A percentile compares a stretch with the other conserved stretches of the same genome.
phyloP scores from a whole-genome alignment of 1,284 basidiomycete genomes.

The Sanghuangporus weigelae region DNA sequence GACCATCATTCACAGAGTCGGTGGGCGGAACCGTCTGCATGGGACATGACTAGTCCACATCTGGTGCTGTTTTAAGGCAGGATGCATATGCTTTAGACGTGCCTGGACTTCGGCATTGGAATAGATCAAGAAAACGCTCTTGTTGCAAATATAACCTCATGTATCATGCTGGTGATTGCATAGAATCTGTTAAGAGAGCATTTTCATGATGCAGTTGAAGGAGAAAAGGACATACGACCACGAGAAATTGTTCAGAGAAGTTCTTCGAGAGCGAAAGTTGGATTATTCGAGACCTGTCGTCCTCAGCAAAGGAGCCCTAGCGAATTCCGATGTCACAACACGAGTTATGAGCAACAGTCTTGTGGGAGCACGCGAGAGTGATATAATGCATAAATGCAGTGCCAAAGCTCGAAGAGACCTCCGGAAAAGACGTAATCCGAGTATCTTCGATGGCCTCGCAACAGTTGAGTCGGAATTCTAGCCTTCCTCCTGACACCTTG shows the following conservation, averaged over 20 bases:
- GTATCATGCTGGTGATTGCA: neutral
- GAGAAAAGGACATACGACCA: neutral
- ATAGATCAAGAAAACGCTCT: neutral
- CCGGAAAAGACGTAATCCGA: too few relatives aligned
- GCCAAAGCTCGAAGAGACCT: too few relatives aligned
- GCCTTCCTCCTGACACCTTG: too few relatives aligned
- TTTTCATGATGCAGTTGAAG: neutral
- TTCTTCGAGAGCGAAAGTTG: too few relatives aligned
- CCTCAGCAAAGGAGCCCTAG: too few relatives aligned
- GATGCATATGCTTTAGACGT: neutral
- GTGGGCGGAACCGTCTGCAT: neutral
- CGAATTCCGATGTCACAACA: too few relatives aligned
- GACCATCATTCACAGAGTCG: neutral
- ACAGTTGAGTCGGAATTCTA: too few relatives aligned
- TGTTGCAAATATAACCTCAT: neutral
- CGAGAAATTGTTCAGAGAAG: neutral
- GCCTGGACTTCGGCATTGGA: neutral
- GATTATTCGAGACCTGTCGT: too few relatives aligned
- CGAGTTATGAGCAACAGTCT: too few relatives aligned
- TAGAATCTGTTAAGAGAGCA: neutral
- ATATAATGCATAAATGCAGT: too few relatives aligned
- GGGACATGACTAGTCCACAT: neutral
- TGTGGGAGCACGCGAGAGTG: too few relatives aligned
- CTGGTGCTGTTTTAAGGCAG: neutral
- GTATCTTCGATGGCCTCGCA: too few relatives aligned